These are phyloP conservation scores for Rhodofomes roseus DNA, from an alignment of 1,284 basidiomycete genomes.

Conservation along the genomic window DNA sequence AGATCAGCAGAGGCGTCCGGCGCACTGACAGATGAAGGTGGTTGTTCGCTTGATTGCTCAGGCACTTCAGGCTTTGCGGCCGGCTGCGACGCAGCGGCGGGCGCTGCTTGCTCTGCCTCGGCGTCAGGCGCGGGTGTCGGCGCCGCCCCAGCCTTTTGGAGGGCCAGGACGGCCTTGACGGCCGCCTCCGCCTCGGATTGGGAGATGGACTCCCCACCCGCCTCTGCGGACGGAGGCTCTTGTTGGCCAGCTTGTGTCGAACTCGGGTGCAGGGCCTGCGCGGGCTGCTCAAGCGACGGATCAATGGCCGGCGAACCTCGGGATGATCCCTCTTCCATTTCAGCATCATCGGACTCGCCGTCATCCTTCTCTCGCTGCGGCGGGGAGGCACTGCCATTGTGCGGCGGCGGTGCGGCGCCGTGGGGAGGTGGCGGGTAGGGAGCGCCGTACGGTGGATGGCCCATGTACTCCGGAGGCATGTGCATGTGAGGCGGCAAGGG, in stretches of 20 bases:
- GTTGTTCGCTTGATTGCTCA: not conserved
- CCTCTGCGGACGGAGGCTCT: not conserved
- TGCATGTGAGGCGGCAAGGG: slow-evolving; percentile 23
- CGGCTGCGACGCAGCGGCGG: not conserved
- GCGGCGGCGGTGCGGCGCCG: slow-evolving; percentile 11
- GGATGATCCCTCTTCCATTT: slow-evolving; percentile 26
- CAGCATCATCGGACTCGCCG: slow-evolving; percentile 10
- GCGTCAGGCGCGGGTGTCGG: not conserved
- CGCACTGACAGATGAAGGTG: not conserved
- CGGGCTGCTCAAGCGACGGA: slow-evolving; percentile 30
- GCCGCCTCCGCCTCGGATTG: slow-evolving; percentile 15
- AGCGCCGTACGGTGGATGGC: slow-evolving; percentile 12
- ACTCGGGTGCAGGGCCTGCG: slow-evolving; percentile 4
- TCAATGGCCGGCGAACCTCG: slow-evolving; percentile 31
- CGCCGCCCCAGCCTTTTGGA: slow-evolving; percentile 7
- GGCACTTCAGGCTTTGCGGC: not conserved
- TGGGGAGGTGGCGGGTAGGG: slow-evolving; percentile 15
- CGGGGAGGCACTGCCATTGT: not conserved
- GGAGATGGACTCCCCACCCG: slow-evolving; percentile 7
- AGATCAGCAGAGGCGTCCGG: slow-evolving; percentile 4
- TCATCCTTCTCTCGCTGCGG: slow-evolving; percentile 2
- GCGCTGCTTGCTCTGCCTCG: not conserved
- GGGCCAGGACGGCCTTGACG: slow-evolving; percentile 24
- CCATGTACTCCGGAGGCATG: slow-evolving; percentile 17
- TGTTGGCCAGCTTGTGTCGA: not conserved